These are phyloP conservation scores for Tuber borchii DNA, from an alignment of 495 filamentous ascomycete genomes.

Conservation along the genomic window DNA sequence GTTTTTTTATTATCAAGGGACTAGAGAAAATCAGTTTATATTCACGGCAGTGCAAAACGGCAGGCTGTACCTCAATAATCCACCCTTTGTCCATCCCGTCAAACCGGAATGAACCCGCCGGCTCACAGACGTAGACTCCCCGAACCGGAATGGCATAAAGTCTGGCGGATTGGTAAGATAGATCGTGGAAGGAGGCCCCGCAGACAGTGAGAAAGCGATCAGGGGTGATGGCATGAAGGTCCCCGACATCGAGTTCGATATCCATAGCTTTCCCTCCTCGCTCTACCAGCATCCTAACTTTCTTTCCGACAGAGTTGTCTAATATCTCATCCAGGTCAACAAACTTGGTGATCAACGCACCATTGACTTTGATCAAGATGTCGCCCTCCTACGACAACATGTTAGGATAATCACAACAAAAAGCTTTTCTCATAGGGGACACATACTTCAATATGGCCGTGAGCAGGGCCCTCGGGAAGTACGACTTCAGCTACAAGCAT, in stretches of 20 bases:
- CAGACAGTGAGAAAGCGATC: constrained; percentile 92
- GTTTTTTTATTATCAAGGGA: constrained; percentile 85
- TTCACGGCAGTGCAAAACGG: neutral
- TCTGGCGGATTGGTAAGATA: constrained; percentile 93
- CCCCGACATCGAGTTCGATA: constrained; percentile 76
- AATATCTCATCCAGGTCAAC: constrained; percentile 87
- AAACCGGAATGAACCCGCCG: constrained; percentile 88
- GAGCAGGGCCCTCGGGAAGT: constrained; percentile 79
- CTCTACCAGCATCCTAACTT: constrained; percentile 70
- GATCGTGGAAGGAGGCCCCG: constrained; percentile 85
- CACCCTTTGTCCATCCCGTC: constrained; percentile 80
- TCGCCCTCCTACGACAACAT: constrained; percentile 62
- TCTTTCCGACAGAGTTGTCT: constrained; percentile 73
- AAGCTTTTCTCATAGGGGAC: neutral
- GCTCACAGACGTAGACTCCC: constrained; percentile 91
- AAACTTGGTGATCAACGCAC: constrained; percentile 88
- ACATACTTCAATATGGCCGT: constrained; percentile 61
- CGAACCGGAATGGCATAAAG: constrained; percentile 86
- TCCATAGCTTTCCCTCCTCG: constrained; percentile 82
- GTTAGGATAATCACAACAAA: constrained; percentile 6
- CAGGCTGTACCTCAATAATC: constrained; percentile 62
- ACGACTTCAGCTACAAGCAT: constrained; percentile 96
- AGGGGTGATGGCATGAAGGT: constrained; percentile 90
- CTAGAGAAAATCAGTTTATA: constrained; percentile 15
- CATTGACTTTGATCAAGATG: constrained; percentile 91